phyloP scores from a whole-genome alignment of 192 early-diverging fungal genomes.

The Umbelopsis sp. region DNA sequence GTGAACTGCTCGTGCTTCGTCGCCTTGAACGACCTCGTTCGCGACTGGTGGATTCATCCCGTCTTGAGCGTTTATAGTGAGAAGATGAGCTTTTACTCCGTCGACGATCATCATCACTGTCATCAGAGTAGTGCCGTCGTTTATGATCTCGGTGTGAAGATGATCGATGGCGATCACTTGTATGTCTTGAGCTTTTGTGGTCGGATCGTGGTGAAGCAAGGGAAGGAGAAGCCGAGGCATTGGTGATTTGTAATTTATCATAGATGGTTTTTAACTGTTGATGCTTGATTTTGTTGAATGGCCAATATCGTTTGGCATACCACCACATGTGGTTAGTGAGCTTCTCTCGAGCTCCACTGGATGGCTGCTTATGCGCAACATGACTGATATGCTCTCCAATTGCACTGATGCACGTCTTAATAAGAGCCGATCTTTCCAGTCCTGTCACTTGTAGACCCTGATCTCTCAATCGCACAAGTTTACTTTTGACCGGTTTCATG shows the following conservation, averaged over 20 bases:
- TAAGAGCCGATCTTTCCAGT: constrained; percentile 40
- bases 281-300: constrained; percentile 52
- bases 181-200: constrained; percentile 26
- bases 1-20: constrained; percentile 34
- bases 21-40: background rate
- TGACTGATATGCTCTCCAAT: constrained; percentile 60
- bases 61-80: constrained; percentile 25
- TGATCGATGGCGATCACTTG: background rate
- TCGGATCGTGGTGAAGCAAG: constrained; percentile 25
- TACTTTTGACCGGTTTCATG: constrained; percentile 67
- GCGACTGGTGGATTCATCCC: background rate
- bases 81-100: background rate
- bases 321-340: constrained; percentile 65
- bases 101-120: background rate
- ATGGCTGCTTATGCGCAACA: constrained; percentile 30
- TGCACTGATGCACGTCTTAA: constrained; percentile 51
- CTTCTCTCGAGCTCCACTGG: constrained; percentile 33
- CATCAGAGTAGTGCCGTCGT: background rate
- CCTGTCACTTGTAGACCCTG: constrained; percentile 34
- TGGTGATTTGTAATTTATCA: constrained; percentile 46
- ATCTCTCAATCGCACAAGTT: constrained; percentile 57
- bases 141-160: constrained; percentile 12
- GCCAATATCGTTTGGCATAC: constrained; percentile 70
- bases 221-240: constrained; percentile 31
- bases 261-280: constrained; percentile 55